These are phyloP conservation scores for Darksidea phi DNA, from an alignment of 495 filamentous ascomycete species.

Conservation along the genomic window DNA sequence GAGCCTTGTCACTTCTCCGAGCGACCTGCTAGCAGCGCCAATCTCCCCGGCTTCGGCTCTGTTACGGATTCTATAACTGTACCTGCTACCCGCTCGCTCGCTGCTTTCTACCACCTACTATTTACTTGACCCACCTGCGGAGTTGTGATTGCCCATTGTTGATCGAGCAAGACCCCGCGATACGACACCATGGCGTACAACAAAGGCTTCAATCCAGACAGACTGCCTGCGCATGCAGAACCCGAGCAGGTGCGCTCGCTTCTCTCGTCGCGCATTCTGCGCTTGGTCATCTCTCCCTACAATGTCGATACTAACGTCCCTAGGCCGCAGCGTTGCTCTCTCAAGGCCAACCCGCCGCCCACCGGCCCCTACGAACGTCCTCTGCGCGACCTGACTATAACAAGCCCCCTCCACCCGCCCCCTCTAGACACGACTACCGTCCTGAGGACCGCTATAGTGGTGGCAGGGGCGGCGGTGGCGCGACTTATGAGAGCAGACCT, in stretches of 20 bases:
- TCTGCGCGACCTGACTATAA: constrained; percentile 40
- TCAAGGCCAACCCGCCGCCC: constrained; percentile 8
- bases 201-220: constrained; percentile 89
- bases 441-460: constrained; percentile 37
- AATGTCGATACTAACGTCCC: constrained; percentile 8
- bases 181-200: constrained; percentile 81
- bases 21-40: background rate
- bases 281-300: background rate
- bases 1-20: too few relatives aligned
- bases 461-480: constrained; percentile 5
- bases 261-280: background rate
- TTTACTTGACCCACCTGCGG: too few relatives aligned
- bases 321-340: constrained; percentile 34
- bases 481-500: constrained; percentile 33
- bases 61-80: too few relatives aligned
- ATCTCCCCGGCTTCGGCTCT: background rate
- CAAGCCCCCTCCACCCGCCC: constrained; percentile 38
- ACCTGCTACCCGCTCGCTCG: too few relatives aligned
- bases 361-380: constrained; percentile 24
- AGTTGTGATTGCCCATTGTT: too few relatives aligned
- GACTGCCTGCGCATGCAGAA: constrained; percentile 94
- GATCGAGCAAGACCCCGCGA: too few relatives aligned
- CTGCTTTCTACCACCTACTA: too few relatives aligned
- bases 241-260: constrained; percentile 74
- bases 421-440: constrained; percentile 19